Evolutionary conservation across 139 green algal species (phyloP).

Genomic region (Asterochloris erici): DNA sequence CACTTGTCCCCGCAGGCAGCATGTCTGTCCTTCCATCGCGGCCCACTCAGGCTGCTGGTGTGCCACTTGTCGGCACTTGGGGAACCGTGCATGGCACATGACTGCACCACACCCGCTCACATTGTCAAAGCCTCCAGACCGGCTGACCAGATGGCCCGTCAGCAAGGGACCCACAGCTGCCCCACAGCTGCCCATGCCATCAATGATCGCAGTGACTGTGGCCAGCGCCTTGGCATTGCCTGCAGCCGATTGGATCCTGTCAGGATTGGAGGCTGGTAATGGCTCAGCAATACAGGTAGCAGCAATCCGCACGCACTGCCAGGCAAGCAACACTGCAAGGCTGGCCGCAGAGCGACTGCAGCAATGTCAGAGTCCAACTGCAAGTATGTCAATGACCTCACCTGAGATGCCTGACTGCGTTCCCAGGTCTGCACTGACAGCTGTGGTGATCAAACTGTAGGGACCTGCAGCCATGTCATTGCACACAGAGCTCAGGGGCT

Average conservation of each 20-base stretch:
- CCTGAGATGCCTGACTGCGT: slow-evolving; percentile 73
- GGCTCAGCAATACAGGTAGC: background rate
- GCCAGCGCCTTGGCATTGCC: slow-evolving; percentile 87
- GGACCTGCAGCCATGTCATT: slow-evolving; percentile 45
- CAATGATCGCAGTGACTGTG: slow-evolving; percentile 97
- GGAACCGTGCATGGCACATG: too few species aligned
- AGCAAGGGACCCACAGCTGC: slow-evolving; percentile 88
- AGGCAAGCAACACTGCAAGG: background rate
- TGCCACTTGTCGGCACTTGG: too few species aligned
- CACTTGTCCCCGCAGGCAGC: too few species aligned
- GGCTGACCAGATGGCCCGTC: slow-evolving; percentile 79
- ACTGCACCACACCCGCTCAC: slow-evolving; percentile 30
- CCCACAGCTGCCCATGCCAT: slow-evolving; percentile 92
- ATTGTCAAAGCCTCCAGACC: slow-evolving; percentile 72
- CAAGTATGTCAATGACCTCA: background rate
- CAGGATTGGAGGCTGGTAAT: background rate
- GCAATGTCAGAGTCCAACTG: too few species aligned
- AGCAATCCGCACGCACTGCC: background rate
- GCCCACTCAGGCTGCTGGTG: too few species aligned
- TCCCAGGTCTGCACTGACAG: slow-evolving; percentile 89
- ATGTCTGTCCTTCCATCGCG: too few species aligned
- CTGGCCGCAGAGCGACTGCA: background rate
- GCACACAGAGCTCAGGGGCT: too few species aligned
- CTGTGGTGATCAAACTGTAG: slow-evolving; percentile 96
- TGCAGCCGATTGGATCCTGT: background rate